Percentiles rank a stretch among this genome's conserved stretches.
phyloP scores from a whole-genome alignment of 345 rosid species.

The Tarenaya hassleriana region DNA sequence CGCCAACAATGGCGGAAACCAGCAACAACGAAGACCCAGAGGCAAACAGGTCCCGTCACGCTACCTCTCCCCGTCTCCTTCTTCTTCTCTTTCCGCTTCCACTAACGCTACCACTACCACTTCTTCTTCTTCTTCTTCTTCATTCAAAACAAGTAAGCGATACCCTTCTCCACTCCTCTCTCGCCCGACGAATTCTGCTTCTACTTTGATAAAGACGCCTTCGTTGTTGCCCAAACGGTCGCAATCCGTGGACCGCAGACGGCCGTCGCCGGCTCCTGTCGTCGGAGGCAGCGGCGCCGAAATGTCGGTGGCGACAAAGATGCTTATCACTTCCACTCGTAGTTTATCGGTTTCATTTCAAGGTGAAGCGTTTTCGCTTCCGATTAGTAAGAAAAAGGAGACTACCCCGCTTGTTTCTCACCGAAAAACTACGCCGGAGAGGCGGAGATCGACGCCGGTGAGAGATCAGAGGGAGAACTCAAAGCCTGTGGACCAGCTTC shows the following conservation, averaged over 20 bases:
- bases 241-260: slow-evolving; percentile 79
- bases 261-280: slow-evolving; percentile 33
- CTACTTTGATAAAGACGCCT: slow-evolving; percentile 31
- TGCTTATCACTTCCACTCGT: slow-evolving; percentile 80
- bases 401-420: slow-evolving; percentile 30
- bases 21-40: slow-evolving; percentile 49
- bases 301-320: slow-evolving; percentile 55
- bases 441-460: slow-evolving; percentile 51
- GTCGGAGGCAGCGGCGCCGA: slow-evolving; percentile 37
- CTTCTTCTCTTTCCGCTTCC: slow-evolving; percentile 41
- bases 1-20: slow-evolving; percentile 33
- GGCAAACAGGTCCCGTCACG: slow-evolving; percentile 78
- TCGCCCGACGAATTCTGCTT: slow-evolving; percentile 40
- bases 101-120: slow-evolving; percentile 30
- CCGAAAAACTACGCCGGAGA: slow-evolving; percentile 57
- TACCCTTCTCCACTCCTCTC: slow-evolving; percentile 60
- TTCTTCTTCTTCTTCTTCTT: slow-evolving; percentile 31
- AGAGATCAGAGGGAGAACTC: slow-evolving; percentile 64
- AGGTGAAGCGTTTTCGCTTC: slow-evolving; percentile 85
- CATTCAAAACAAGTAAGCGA: slow-evolving; percentile 32
- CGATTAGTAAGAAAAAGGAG: slow-evolving; percentile 71
- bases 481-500: slow-evolving; percentile 47
- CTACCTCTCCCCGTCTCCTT: slow-evolving; percentile 80
- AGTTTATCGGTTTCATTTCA: slow-evolving; percentile 90
- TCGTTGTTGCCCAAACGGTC: slow-evolving; percentile 57